Conservation (phyloP, 495 filamentous ascomycete genomes). For the Aspergillus sparsus region DNA sequence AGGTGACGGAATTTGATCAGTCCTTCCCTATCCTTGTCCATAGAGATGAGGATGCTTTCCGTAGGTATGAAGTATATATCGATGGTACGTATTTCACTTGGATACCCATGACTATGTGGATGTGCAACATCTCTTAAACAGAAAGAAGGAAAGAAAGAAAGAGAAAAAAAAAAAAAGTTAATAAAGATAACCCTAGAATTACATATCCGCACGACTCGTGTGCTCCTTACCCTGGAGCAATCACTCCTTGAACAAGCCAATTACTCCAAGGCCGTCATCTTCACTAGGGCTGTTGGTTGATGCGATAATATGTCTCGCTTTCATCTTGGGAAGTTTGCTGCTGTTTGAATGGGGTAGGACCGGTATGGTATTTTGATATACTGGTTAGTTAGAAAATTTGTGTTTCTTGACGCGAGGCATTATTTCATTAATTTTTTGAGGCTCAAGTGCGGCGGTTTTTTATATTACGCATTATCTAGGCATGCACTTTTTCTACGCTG, state of each 20-base stretch:
- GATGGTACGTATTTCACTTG: constrained; percentile 48
- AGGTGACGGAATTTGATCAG: constrained; percentile 31
- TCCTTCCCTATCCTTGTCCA: constrained; percentile 46
- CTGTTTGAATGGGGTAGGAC: no score
- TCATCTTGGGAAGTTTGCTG: no score
- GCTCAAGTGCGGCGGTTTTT: no score
- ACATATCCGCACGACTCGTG: constrained; percentile 57
- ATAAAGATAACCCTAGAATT: constrained; percentile 47
- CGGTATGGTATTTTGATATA: no score
- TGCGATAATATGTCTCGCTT: no score
- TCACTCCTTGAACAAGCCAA: constrained; percentile 55
- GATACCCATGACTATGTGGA: neutral
- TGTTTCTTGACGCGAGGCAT: no score
- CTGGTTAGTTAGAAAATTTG: no score
- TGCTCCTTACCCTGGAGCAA: constrained; percentile 60
- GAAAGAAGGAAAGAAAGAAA: no score
- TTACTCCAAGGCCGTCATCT: constrained; percentile 57
- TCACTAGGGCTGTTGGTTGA: constrained; percentile 19
- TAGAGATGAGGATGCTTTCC: constrained; percentile 56
- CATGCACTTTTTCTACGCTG: no score
- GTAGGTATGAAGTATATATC: constrained; percentile 59
- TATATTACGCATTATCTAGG: no score
- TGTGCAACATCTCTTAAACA: neutral
- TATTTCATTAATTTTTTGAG: no score
- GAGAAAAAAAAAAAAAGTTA: neutral